Percentiles rank a stretch among this genome's conserved stretches.
Evolutionary conservation across 352 stramenopile species (phyloP).

Genomic region (Globisporangium cystogenes): DNA sequence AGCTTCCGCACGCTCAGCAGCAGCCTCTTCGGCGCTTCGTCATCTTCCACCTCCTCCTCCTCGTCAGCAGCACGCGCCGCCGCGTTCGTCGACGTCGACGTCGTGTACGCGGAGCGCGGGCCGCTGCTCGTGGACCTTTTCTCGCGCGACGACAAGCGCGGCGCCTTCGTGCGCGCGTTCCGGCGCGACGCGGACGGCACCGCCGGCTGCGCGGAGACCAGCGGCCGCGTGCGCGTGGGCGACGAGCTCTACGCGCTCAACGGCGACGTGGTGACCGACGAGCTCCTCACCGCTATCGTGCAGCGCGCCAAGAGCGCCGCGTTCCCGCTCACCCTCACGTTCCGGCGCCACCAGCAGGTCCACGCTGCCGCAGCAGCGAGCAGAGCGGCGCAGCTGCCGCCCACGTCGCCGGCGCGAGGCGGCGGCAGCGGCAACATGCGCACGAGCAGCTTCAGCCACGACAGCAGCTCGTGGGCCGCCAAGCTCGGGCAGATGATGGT

Average conservation of each 20-base stretch:
- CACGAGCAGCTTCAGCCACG: slow-evolving; percentile 6
- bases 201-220: slow-evolving; percentile 51
- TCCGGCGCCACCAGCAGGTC: slow-evolving; percentile 33
- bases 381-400: slow-evolving; percentile 14
- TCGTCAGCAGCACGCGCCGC: slow-evolving; percentile 6
- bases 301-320: slow-evolving; percentile 47
- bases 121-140: slow-evolving; percentile 74
- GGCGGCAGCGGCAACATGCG: not conserved
- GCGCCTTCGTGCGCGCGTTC: slow-evolving; percentile 73
- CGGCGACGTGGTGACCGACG: slow-evolving; percentile 40
- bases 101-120: slow-evolving; percentile 42
- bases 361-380: slow-evolving; percentile 5
- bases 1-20: slow-evolving; percentile 36
- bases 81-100: slow-evolving; percentile 31
- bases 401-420: slow-evolving; percentile 34
- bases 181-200: slow-evolving; percentile 44
- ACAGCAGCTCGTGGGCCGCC: slow-evolving; percentile 27
- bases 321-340: slow-evolving; percentile 68
- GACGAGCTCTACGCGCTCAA: slow-evolving; percentile 77
- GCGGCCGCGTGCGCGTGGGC: slow-evolving; percentile 42
- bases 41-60: not conserved
- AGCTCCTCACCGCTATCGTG: slow-evolving; percentile 64
- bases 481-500: slow-evolving; percentile 43
- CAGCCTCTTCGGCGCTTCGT: slow-evolving; percentile 15
- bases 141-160: slow-evolving; percentile 58